These are phyloP conservation scores for Trametes polyzona DNA, from an alignment of 1,284 basidiomycete species.

Conservation along the genomic window DNA sequence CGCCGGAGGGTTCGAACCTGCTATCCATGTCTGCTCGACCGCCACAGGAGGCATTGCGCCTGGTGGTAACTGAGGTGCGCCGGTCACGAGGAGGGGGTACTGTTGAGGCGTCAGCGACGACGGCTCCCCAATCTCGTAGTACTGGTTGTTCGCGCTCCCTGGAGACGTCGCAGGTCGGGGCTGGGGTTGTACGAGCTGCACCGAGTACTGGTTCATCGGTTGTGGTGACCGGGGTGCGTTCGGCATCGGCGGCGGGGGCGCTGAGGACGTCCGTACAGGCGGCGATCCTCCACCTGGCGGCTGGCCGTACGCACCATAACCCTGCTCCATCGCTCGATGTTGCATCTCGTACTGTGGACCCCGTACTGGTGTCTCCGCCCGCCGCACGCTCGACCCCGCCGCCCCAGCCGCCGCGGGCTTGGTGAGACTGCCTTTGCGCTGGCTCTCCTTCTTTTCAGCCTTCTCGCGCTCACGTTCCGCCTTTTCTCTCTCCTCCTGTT, in stretches of 20 bases:
- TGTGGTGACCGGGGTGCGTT: constrained; percentile 19
- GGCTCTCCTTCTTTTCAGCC: constrained; percentile 51
- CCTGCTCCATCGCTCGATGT: constrained; percentile 89
- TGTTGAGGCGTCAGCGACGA: constrained; percentile 36
- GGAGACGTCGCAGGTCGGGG: constrained; percentile 20
- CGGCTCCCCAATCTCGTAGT: constrained; percentile 39
- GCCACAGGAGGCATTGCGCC: constrained; percentile 61
- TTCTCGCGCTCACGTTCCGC: constrained; percentile 52
- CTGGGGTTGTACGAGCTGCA: constrained; percentile 41
- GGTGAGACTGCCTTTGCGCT: constrained; percentile 45
- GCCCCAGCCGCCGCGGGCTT: constrained; percentile 60
- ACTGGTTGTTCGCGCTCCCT: constrained; percentile 35
- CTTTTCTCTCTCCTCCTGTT: constrained; percentile 47
- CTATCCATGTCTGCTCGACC: constrained; percentile 38
- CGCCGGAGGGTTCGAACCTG: constrained; percentile 16
- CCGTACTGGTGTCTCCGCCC: constrained; percentile 85
- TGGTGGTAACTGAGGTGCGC: constrained; percentile 50
- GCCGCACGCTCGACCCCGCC: constrained; percentile 53
- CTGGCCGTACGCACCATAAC: constrained; percentile 49
- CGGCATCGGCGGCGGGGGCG: constrained; percentile 27
- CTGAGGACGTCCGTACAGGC: constrained; percentile 28
- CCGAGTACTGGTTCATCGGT: constrained; percentile 27
- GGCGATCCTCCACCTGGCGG: constrained; percentile 15
- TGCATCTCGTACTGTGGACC: constrained; percentile 94
- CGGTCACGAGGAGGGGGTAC: constrained; percentile 28